A percentile compares a stretch with the other conserved stretches of the same genome.
These are phyloP conservation scores for Fusarium sacchari DNA, from an alignment of 2,329 filamentous ascomycete species.

Conservation along the genomic window DNA sequence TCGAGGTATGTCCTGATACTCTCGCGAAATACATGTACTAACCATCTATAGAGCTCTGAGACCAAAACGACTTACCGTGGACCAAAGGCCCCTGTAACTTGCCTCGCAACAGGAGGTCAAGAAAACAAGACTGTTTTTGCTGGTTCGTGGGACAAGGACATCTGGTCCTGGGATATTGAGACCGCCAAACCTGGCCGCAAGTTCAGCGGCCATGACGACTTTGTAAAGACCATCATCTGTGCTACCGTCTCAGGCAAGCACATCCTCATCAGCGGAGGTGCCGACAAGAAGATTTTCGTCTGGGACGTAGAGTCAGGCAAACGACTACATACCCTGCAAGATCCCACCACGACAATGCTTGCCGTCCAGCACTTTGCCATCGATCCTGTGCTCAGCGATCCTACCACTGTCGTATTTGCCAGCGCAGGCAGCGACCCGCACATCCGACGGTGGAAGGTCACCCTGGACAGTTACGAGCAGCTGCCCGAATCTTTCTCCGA, in stretches of 20 bases:
- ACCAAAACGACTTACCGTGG: slow-evolving; percentile 68
- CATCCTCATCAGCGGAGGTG: slow-evolving; percentile 76
- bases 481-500: slow-evolving; percentile 58
- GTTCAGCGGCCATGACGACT: slow-evolving; percentile 85
- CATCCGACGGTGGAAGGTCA: slow-evolving; percentile 81
- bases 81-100: slow-evolving; percentile 82
- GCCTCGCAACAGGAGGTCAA: slow-evolving; percentile 72
- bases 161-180: slow-evolving; percentile 84
- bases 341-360: slow-evolving; percentile 74
- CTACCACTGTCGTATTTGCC: slow-evolving; percentile 68
- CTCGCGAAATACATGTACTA: not conserved
- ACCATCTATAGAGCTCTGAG: slow-evolving; percentile 45
- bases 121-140: slow-evolving; percentile 75
- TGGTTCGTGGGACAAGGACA: slow-evolving; percentile 92
- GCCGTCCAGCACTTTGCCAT: slow-evolving; percentile 83
- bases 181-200: slow-evolving; percentile 64
- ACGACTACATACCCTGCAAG: slow-evolving; percentile 80
- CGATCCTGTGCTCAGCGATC: slow-evolving; percentile 70
- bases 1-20: slow-evolving; percentile 69
- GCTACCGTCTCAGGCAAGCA: slow-evolving; percentile 69
- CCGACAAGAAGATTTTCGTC: slow-evolving; percentile 83
- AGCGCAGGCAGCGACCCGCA: slow-evolving; percentile 84
- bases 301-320: slow-evolving; percentile 79
- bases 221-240: slow-evolving; percentile 83
- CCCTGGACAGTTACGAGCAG: slow-evolving; percentile 63